phyloP scores from a whole-genome alignment of 495 filamentous ascomycete species.

The Neurospora africana region DNA sequence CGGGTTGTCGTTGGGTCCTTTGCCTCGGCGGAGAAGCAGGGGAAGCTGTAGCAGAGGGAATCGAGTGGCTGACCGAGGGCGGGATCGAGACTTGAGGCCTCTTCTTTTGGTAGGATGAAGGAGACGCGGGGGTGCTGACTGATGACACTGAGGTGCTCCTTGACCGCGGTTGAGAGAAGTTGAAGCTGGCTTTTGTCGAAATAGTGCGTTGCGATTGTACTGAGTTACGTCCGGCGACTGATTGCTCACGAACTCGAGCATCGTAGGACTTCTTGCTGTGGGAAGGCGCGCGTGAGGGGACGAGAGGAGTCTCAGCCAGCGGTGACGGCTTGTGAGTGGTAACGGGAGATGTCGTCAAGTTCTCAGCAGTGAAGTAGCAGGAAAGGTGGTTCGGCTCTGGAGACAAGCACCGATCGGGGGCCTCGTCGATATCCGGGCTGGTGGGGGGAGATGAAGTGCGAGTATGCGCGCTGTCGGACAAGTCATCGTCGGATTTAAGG shows the following conservation, averaged over 20 bases:
- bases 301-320: constrained; percentile 42
- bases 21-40: constrained; percentile 5
- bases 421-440: constrained; percentile 62
- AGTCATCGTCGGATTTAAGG: constrained; percentile 40
- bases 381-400: constrained; percentile 70
- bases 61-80: constrained; percentile 19
- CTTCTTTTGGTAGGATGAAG: constrained; percentile 25
- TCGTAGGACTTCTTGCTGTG: constrained; percentile 66
- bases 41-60: neutral
- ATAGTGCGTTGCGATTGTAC: constrained; percentile 32
- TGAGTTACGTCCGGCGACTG: constrained; percentile 35
- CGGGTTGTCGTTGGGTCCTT: neutral
- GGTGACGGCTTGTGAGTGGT: constrained; percentile 10
- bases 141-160: constrained; percentile 25
- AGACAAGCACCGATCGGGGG: constrained; percentile 44
- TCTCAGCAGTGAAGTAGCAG: constrained; percentile 58
- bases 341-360: constrained; percentile 25
- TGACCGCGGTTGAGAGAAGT: constrained; percentile 38
- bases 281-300: constrained; percentile 67
- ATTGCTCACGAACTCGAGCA: constrained; percentile 55
- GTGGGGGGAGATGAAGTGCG: constrained; percentile 51
- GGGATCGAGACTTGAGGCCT: constrained; percentile 19
- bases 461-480: constrained; percentile 50
- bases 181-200: constrained; percentile 36
- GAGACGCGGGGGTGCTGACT: constrained; percentile 24